Percentiles rank a stretch among this genome's conserved stretches.
Conservation (phyloP, 768 basidiomycete genomes). For the Boletellus ananas region DNA sequence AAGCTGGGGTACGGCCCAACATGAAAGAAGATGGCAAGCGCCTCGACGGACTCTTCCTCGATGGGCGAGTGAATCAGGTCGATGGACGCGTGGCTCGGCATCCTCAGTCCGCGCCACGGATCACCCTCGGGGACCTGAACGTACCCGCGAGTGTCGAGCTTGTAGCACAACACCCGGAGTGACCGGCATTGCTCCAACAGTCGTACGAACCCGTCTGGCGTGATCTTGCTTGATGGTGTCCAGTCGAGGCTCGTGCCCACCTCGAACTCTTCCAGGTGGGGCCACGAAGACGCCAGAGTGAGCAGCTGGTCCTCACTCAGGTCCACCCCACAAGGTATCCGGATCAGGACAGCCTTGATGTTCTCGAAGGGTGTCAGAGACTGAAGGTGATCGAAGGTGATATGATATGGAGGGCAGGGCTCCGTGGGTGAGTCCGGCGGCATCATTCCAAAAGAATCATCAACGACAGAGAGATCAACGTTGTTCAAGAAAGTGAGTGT, state of each 20-base stretch:
- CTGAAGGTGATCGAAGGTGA: slow-evolving; percentile 2
- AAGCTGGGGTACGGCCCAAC: slow-evolving; percentile 9
- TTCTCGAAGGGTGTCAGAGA: slow-evolving; percentile 8
- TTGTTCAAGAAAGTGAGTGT: neutral
- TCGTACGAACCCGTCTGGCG: slow-evolving; percentile 7
- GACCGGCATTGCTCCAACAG: slow-evolving; percentile 13
- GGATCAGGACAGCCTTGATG: slow-evolving; percentile 1
- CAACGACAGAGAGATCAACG: neutral
- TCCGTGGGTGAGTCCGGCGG: neutral
- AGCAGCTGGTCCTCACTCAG: slow-evolving; percentile 8
- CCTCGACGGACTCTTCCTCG: slow-evolving; percentile 5
- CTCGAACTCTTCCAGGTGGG: neutral
- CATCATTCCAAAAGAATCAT: too few species aligned
- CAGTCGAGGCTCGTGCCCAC: slow-evolving; percentile 3
- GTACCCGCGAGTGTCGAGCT: slow-evolving; percentile 8
- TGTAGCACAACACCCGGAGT: slow-evolving; percentile 1
- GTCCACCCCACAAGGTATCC: neutral
- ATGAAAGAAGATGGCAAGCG: slow-evolving; percentile 14
- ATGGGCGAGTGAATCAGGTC: slow-evolving; percentile 5
- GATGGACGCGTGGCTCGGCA: neutral
- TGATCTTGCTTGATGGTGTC: slow-evolving; percentile 4
- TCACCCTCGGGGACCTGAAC: slow-evolving; percentile 3
- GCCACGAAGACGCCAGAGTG: slow-evolving; percentile 14
- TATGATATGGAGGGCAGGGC: neutral
- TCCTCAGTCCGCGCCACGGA: slow-evolving; percentile 10